These are phyloP conservation scores for Glycine latifolia DNA, from an alignment of 306 rosid genomes.

Conservation along the genomic window DNA sequence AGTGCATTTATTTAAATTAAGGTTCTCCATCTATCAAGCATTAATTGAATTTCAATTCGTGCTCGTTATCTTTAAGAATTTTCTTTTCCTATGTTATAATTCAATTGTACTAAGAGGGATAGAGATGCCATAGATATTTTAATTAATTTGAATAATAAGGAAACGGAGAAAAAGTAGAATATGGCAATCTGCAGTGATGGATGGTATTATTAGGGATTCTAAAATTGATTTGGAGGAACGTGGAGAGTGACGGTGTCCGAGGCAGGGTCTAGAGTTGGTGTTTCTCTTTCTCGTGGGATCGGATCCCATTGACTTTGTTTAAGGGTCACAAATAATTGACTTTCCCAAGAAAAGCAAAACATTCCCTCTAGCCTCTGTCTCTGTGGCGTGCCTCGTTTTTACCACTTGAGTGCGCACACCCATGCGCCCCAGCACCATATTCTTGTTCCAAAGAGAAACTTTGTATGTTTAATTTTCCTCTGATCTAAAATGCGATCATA, in stretches of 20 bases:
- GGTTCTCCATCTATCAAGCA: not conserved
- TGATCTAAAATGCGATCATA: too few relatives aligned
- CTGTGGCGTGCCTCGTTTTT: not conserved
- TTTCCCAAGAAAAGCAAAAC: slow-evolving; percentile 38
- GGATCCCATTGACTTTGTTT: slow-evolving; percentile 37
- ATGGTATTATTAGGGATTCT: too few relatives aligned
- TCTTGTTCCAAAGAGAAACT: not conserved
- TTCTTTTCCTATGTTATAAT: not conserved
- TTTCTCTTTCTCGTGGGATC: not conserved
- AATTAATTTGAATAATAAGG: too few relatives aligned
- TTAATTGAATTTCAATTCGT: not conserved
- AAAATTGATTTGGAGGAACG: slow-evolving; percentile 15
- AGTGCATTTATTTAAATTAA: not conserved
- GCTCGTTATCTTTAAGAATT: too few relatives aligned
- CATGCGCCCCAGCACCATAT: not conserved
- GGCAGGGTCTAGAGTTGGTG: not conserved
- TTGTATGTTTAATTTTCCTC: too few relatives aligned
- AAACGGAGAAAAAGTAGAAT: too few relatives aligned
- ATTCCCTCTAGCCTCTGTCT: slow-evolving; percentile 4
- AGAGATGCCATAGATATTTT: too few relatives aligned
- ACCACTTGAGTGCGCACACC: slow-evolving; percentile 34
- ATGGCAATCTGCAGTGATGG: too few relatives aligned
- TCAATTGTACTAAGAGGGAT: not conserved
- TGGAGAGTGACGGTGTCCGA: not conserved
- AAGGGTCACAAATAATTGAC: slow-evolving; percentile 32